phyloP scores from a whole-genome alignment of 2,329 filamentous ascomycete species.

The Chalaropsis thielavioides region DNA sequence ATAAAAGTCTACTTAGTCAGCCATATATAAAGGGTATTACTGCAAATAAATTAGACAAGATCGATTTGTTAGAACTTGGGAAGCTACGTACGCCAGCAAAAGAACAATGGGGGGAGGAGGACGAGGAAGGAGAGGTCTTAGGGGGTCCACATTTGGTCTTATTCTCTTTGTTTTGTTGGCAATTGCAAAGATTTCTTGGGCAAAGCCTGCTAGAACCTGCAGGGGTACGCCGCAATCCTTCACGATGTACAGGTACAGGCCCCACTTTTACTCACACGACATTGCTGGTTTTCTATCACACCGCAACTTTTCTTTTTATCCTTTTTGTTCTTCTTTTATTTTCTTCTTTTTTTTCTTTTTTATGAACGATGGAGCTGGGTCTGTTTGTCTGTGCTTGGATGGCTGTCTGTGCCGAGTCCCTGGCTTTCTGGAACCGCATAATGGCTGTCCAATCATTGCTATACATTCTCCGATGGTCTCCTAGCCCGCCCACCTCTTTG shows the following conservation, averaged over 20 bases:
- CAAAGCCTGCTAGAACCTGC: background rate
- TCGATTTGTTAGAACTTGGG: background rate
- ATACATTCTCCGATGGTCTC: background rate
- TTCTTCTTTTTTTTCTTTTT: background rate
- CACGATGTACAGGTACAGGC: background rate
- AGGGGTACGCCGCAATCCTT: conserved; percentile 3
- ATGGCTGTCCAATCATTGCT: too few relatives aligned
- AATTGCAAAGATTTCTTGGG: background rate
- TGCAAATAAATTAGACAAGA: too few relatives aligned
- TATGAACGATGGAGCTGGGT: background rate
- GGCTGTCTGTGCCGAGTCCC: background rate
- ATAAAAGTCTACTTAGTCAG: too few relatives aligned
- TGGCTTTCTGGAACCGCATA: background rate
- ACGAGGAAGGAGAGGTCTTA: background rate
- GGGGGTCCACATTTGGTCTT: background rate
- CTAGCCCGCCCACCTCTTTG: background rate
- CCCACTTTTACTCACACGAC: conserved; percentile 5
- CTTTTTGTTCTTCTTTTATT: background rate
- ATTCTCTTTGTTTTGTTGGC: background rate
- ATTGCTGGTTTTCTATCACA: background rate
- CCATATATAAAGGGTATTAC: too few relatives aligned
- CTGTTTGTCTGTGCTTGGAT: background rate
- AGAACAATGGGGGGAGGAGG: background rate
- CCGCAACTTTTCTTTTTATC: background rate
- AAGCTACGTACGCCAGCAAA: background rate